These are phyloP conservation scores for Ceratobasidium sp. DNA, from an alignment of 1,284 basidiomycete species.

Conservation along the genomic window DNA sequence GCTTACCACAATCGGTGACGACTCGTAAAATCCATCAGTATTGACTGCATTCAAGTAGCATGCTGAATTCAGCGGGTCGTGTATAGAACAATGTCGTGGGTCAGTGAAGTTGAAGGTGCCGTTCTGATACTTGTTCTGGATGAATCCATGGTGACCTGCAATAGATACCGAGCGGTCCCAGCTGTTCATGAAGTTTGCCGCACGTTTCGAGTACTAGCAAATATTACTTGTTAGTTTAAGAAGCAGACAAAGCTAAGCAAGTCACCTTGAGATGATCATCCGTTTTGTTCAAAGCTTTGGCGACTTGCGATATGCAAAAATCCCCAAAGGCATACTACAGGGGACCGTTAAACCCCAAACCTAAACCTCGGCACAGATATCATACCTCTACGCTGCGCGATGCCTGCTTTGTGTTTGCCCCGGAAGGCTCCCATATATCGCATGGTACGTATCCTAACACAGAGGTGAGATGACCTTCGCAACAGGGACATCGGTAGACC, in stretches of 20 bases:
- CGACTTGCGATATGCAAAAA: constrained; percentile 74
- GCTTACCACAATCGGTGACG: constrained; percentile 70
- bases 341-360: constrained; percentile 4
- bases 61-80: constrained; percentile 68
- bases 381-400: constrained; percentile 71
- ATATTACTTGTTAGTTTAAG: background rate
- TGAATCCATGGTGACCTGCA: constrained; percentile 59
- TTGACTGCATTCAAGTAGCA: constrained; percentile 72
- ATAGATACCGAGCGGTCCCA: constrained; percentile 71
- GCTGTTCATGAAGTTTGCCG: constrained; percentile 70
- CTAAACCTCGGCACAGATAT: constrained; percentile 14
- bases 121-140: constrained; percentile 69
- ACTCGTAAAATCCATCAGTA: constrained; percentile 74
- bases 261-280: constrained; percentile 65
- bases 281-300: constrained; percentile 65
- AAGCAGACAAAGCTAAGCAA: background rate
- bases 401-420: constrained; percentile 71
- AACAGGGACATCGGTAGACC: background rate
- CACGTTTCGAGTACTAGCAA: constrained; percentile 66
- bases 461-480: background rate
- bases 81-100: constrained; percentile 73
- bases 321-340: constrained; percentile 59
- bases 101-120: constrained; percentile 75
- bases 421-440: constrained; percentile 66
- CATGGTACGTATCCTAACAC: constrained; percentile 66